Base-by-base conservation (phyloP, 805 yeast genomes). In the Hanseniaspora nectarophila region DNA sequence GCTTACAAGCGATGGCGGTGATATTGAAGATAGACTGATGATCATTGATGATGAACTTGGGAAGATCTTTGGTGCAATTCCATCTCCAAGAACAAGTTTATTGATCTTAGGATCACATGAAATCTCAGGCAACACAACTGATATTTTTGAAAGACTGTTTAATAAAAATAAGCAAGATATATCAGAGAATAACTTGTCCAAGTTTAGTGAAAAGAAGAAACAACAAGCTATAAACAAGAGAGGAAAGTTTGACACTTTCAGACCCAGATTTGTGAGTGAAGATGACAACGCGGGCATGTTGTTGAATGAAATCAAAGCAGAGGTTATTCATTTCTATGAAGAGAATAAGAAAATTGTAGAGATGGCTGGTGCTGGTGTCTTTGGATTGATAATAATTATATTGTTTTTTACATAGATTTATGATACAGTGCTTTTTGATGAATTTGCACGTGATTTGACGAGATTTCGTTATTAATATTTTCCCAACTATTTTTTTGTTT, bases 31-130 rank as follows among this genome's bases (percentile, higher is more conserved):
- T 23, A 24, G 31, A 10, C 18, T 49, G 16, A 20, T 18, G 12
- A 34, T 32, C 4, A 49, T 49, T 20, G 53, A 49, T 33, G 16
- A 21, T 4, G 53, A 49, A 28, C 35, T 49, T 15, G 70, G 82
- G 49, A 70, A 71, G 18, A 71, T 84, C 4, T 56, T 84, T n/a
- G 74, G 84, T 34, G 78, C 76, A 51, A 63, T 84, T 12, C 95
- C 96, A 0, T 73, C 89, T 0, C 95, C 95, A 0, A 75, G 77
- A 34, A 32, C 24, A 3, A 42, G 31, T 33, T 15, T 49, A 7
- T 10, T 42, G 5, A n/a, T 49, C 3, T 4, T 49, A 18, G 53
- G 53, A 7, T 28, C 51, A 4, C 33, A 48, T 32, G 74, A 2
- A 46, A 61, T 0, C 68, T 72, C 5, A 58, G 62, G 21, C 54